Evolutionary conservation across 768 basidiomycete species (phyloP).

Genomic region (Serendipita vermifera): DNA sequence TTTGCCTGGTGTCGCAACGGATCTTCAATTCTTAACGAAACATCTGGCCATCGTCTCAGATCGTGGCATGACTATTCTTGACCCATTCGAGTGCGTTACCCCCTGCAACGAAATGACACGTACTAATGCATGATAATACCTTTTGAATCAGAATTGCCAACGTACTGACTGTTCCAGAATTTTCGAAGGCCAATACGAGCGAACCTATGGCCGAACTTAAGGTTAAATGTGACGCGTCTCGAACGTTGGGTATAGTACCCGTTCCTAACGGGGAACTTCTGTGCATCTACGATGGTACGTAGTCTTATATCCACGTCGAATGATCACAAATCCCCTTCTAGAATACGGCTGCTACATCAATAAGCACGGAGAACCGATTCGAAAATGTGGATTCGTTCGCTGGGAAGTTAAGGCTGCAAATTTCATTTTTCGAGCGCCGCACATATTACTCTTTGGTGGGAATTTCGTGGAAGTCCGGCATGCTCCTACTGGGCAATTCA

Average conservation of each 20-base stretch:
- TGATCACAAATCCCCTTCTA: constrained; percentile 20
- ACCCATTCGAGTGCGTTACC: constrained; percentile 49
- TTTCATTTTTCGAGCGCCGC: constrained; percentile 45
- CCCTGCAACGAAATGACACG: neutral
- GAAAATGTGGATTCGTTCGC: constrained; percentile 49
- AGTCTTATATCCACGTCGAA: neutral
- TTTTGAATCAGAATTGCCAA: constrained; percentile 27
- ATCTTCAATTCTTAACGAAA: constrained; percentile 45
- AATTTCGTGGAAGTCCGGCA: constrained; percentile 67
- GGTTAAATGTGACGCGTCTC: constrained; percentile 40
- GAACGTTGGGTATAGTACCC: constrained; percentile 55
- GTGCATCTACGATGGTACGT: constrained; percentile 62
- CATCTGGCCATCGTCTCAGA: constrained; percentile 53
- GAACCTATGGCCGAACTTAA: constrained; percentile 41
- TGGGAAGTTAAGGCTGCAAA: constrained; percentile 64
- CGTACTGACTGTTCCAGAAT: constrained; percentile 46
- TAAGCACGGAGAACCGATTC: constrained; percentile 50
- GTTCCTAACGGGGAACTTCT: constrained; percentile 44
- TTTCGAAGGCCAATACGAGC: constrained; percentile 30
- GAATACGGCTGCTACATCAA: constrained; percentile 68
- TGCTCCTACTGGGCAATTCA: constrained; percentile 47
- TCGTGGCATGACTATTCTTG: constrained; percentile 50
- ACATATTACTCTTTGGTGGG: constrained; percentile 59
- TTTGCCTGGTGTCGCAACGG: neutral
- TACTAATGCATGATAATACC: neutral